Conservation (phyloP, 1,284 basidiomycete genomes). For the Pterulicium gracile region DNA sequence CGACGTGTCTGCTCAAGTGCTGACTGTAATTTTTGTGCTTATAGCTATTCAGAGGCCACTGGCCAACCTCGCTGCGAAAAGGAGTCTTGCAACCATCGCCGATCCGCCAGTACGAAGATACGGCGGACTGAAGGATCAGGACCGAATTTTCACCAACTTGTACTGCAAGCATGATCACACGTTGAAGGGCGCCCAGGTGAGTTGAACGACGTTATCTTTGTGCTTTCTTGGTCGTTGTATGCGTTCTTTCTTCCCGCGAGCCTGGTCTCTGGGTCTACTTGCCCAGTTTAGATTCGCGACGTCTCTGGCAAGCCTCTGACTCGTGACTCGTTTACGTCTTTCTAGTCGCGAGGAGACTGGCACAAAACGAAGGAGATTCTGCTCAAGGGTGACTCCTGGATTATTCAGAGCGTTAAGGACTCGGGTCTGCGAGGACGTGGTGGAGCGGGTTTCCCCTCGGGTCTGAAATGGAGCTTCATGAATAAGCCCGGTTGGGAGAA, state of each 20-base stretch:
- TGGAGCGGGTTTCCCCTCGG: conserved; percentile 95
- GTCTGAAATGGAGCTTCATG: conserved; percentile 98
- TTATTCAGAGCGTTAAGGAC: conserved; percentile 93
- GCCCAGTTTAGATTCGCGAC: too few relatives aligned
- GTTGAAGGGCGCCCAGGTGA: conserved; percentile 78
- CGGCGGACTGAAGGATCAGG: conserved; percentile 89
- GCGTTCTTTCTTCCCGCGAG: conserved; percentile 5
- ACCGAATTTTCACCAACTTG: conserved; percentile 86
- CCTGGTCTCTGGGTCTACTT: too few relatives aligned
- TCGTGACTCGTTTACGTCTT: not conserved
- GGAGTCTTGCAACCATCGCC: conserved; percentile 63
- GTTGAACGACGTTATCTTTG: conserved; percentile 10
- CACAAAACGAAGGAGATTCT: conserved; percentile 95
- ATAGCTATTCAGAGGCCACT: not conserved
- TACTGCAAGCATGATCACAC: conserved; percentile 82
- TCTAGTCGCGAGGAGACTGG: conserved; percentile 90
- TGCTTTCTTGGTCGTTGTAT: conserved; percentile 1
- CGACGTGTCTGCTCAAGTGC: too few relatives aligned
- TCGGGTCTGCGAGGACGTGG: conserved; percentile 94
- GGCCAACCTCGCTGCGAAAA: not conserved
- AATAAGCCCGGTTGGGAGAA: conserved; percentile 99
- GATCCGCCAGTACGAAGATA: conserved; percentile 78
- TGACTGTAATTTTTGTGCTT: not conserved
- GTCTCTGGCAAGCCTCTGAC: not conserved
- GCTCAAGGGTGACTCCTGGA: conserved; percentile 93